phyloP scores from a whole-genome alignment of 352 stramenopile genomes.

The Halophytophthora polymorphica region DNA sequence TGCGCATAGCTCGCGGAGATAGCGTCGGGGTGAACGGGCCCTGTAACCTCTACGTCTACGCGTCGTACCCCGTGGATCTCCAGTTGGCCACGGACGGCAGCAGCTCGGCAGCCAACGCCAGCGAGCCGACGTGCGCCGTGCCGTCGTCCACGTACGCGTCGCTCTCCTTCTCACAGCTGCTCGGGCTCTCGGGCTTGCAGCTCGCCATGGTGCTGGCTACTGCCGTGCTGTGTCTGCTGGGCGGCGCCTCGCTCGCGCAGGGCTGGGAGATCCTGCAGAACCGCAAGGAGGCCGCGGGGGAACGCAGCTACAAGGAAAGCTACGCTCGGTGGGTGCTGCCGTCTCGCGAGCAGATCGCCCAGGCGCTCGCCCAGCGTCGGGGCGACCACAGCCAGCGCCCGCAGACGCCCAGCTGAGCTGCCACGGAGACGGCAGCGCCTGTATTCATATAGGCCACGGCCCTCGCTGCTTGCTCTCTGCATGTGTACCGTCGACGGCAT shows the following conservation, averaged over 20 bases:
- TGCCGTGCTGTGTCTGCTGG: constrained; percentile 27
- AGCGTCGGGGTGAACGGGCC: constrained; percentile 36
- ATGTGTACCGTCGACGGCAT: too few species aligned
- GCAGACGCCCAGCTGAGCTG: too few species aligned
- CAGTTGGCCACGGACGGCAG: constrained; percentile 14
- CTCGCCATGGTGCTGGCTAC: constrained; percentile 39
- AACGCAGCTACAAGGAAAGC: constrained; percentile 50
- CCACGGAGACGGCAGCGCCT: too few species aligned
- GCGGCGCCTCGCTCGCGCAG: constrained; percentile 42
- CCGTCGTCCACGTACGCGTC: constrained; percentile 25
- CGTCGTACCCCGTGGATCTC: constrained; percentile 66
- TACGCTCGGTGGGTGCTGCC: constrained; percentile 67
- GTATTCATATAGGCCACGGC: too few species aligned
- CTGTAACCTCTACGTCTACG: constrained; percentile 77
- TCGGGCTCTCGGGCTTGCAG: constrained; percentile 37
- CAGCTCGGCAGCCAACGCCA: constrained; percentile 4
- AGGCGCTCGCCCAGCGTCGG: constrained; percentile 24
- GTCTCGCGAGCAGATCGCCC: constrained; percentile 57
- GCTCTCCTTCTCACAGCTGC: constrained; percentile 32
- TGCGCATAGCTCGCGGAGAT: constrained; percentile 61
- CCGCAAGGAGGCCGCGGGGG: constrained; percentile 32
- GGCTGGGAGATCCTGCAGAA: constrained; percentile 45
- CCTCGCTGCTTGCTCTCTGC: too few species aligned
- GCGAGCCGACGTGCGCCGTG: constrained; percentile 35
- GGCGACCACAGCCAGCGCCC: constrained; percentile 5